These are phyloP conservation scores for Buddleja alternifolia DNA, from an alignment of 257 asterid genomes.

Conservation along the genomic window DNA sequence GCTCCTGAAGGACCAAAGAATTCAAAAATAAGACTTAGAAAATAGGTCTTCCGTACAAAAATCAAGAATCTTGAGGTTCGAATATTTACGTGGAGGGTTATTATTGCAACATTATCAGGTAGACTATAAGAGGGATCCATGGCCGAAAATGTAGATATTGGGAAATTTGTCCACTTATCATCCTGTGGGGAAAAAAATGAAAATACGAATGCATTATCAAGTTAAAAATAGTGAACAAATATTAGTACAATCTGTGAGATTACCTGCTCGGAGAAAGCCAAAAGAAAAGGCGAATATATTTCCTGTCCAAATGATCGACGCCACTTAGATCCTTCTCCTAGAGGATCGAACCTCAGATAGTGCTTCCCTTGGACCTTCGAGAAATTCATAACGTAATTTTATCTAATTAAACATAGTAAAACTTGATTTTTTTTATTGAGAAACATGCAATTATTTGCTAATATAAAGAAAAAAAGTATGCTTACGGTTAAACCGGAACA, in stretches of 20 bases:
- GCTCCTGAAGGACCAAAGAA: constrained; percentile 60
- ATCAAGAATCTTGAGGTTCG: neutral
- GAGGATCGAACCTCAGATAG: constrained; percentile 74
- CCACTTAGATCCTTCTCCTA: constrained; percentile 96
- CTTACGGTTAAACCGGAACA: constrained; percentile 89
- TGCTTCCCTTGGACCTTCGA: constrained; percentile 82
- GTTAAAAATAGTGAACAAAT: constrained; percentile 12
- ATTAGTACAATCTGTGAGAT: constrained; percentile 11
- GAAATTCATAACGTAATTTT: constrained; percentile 16
- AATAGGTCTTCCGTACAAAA: neutral
- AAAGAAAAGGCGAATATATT: constrained; percentile 90
- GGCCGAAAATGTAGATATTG: constrained; percentile 66
- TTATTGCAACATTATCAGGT: constrained; percentile 79
- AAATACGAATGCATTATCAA: constrained; percentile 14
- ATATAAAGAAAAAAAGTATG: neutral
- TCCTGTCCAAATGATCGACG: constrained; percentile 94
- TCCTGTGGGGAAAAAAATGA: no score
- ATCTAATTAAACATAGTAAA: neutral
- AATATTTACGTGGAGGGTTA: constrained; percentile 83
- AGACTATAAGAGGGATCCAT: constrained; percentile 83
- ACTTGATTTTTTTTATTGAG: neutral
- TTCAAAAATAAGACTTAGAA: neutral
- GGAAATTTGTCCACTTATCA: constrained; percentile 54
- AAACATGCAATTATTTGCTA: neutral
- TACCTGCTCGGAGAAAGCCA: constrained; percentile 90